phyloP scores from a whole-genome alignment of 202 grass and related monocot species.

The Dendrocalamus latiflorus region DNA sequence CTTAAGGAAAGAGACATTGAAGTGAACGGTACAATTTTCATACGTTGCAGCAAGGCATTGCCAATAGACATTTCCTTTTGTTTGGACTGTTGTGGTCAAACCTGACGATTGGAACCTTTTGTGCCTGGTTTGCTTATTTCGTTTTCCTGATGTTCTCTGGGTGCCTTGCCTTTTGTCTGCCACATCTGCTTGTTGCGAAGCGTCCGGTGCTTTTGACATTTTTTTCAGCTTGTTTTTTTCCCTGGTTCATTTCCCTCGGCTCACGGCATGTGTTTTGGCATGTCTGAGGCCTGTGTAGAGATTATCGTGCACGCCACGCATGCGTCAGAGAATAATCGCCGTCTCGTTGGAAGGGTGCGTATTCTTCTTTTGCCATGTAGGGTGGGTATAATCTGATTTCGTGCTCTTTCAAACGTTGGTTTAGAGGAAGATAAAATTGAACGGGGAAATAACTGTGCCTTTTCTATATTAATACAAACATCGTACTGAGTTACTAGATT shows the following conservation, averaged over 20 bases:
- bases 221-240: not conserved
- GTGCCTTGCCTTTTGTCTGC: slow-evolving; percentile 24
- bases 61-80: slow-evolving; percentile 15
- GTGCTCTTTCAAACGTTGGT: not conserved
- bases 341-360: not conserved
- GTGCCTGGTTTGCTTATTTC: not conserved
- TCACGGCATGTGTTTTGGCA: not conserved
- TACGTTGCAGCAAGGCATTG: slow-evolving; percentile 24
- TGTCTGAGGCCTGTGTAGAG: not conserved
- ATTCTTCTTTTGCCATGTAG: not conserved
- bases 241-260: not conserved
- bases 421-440: not conserved
- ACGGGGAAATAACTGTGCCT: not conserved
- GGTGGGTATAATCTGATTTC: not conserved
- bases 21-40: slow-evolving; percentile 25
- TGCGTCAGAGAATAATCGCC: not conserved
- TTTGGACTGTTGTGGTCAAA: slow-evolving; percentile 6
- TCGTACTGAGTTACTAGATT: not conserved
- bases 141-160: slow-evolving; percentile 5
- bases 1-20: slow-evolving; percentile 24
- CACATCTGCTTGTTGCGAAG: slow-evolving; percentile 23
- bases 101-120: slow-evolving; percentile 16
- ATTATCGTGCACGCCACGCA: not conserved
- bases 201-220: not conserved
- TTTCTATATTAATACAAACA: not conserved